Evolutionary conservation across 768 basidiomycete species (phyloP).

Genomic region (Podaxis sp.): DNA sequence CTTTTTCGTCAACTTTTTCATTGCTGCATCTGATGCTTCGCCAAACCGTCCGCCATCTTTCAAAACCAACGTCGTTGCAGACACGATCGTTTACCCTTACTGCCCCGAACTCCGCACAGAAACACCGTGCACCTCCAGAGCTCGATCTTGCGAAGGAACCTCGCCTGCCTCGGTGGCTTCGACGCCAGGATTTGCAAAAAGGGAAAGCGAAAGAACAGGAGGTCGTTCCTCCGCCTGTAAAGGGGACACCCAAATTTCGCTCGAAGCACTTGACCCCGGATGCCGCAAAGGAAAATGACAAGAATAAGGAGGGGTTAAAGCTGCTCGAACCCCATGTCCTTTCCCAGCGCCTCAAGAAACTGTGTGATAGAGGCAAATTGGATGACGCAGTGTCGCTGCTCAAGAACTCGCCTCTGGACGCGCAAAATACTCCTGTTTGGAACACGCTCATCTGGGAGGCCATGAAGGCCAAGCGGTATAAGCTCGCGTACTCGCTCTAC

Average conservation of each 20-base stretch:
- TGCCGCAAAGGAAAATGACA: background rate
- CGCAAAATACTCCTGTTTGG: conserved; percentile 77
- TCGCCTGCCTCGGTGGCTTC: conserved; percentile 28
- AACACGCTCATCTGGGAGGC: conserved; percentile 73
- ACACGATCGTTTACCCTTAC: background rate
- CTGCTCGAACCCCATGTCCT: conserved; percentile 65
- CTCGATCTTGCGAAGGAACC: background rate
- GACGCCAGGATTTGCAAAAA: conserved; percentile 23
- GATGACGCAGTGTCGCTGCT: conserved; percentile 65
- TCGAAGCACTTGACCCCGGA: conserved; percentile 33
- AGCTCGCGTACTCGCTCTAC: conserved; percentile 64
- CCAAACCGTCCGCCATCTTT: background rate
- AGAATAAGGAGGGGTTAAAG: conserved; percentile 28
- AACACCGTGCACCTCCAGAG: background rate
- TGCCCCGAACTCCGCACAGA: background rate
- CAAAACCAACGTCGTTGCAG: background rate
- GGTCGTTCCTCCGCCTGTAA: background rate
- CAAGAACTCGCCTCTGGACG: conserved; percentile 67
- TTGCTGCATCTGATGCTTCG: conserved; percentile 3
- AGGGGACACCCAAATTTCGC: conserved; percentile 25
- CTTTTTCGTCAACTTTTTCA: background rate
- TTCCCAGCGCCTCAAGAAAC: conserved; percentile 52
- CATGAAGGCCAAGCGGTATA: conserved; percentile 53
- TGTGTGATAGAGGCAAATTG: conserved; percentile 53
- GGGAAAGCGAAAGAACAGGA: conserved; percentile 7